Evolutionary conservation across 106 monocot species (phyloP).

Genomic region (Allium sativum): DNA sequence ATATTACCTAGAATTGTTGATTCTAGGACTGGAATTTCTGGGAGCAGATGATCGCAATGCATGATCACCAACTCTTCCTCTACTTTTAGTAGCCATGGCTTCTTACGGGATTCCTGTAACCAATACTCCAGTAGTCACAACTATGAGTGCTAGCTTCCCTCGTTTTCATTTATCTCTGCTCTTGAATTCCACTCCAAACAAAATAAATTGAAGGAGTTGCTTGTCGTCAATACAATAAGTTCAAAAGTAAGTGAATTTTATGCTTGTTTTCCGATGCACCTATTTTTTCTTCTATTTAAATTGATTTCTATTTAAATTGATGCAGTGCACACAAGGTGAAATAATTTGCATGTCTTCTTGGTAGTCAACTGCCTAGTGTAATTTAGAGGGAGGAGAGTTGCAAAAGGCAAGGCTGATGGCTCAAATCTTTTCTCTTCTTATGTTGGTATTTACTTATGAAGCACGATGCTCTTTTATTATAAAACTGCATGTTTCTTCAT

Average conservation of each 20-base stretch:
- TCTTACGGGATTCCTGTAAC: slow-evolving; percentile 42
- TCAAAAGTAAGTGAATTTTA: neutral
- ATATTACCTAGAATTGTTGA: slow-evolving; percentile 74
- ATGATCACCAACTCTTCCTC: slow-evolving; percentile 86
- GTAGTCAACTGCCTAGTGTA: neutral
- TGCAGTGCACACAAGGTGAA: slow-evolving; percentile 19
- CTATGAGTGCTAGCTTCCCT: slow-evolving; percentile 54
- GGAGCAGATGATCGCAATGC: slow-evolving; percentile 84
- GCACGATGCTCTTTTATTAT: neutral
- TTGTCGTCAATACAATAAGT: neutral
- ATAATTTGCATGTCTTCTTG: neutral
- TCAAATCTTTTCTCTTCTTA: neutral
- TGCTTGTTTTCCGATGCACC: neutral
- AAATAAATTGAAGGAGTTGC: neutral
- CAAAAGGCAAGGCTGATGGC: slow-evolving; percentile 30
- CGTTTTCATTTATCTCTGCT: slow-evolving; percentile 13
- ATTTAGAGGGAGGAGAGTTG: slow-evolving; percentile 22
- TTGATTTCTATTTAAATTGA: too few relatives aligned
- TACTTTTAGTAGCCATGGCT: slow-evolving; percentile 68
- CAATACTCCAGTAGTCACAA: slow-evolving; percentile 67
- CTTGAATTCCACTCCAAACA: neutral
- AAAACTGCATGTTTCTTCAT: neutral
- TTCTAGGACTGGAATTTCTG: slow-evolving; percentile 52
- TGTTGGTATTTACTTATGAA: neutral
- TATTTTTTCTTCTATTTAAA: slow-evolving; percentile 16